Base-by-base conservation (phyloP, 768 basidiomycete species). In the Suillus clintonianus region DNA sequence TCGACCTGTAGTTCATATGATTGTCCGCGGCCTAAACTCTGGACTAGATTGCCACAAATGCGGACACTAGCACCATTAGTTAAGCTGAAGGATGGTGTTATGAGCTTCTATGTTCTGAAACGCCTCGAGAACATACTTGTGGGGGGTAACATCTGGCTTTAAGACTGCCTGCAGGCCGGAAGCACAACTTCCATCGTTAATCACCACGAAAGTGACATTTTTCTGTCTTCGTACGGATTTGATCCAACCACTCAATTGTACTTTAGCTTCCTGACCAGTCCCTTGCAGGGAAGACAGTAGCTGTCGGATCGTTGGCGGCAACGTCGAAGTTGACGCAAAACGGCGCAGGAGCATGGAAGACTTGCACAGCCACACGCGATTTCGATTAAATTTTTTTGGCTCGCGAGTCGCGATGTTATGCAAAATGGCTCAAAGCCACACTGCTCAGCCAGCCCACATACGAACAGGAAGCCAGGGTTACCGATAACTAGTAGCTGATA, bases 221-320 rank as follows among this genome's bases (percentile, higher is more conserved):
- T 97, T 97, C 78, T 97, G 94, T 47, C 87, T 85, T 47, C 95
- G 84, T 45, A 96, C 84, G 2, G 91, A 93, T 69, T 89, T 90
- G 62, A 98, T 82, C 93, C 94, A 97, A 59, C 92, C 95, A 48
- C 88, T 86, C 11, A 96, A 82, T 24, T 77, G 66, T 9, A 81
- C 69, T 13, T 70, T 66, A 24, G n/a, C 56, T 15, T 61, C 65
- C 41, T 36, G 62, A 22, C 62, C 62, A 15, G 62, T n/a, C 9
- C 45, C 19, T 22, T 53, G 58, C 22, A 64, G 63, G 7, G 69
- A 69, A 5, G 73, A 63, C 19, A 82, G 72, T 22, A 82, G 71
- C 68, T 82, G 80, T 58, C 78, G 76, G 22, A 76, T 78, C 17
- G 76, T 72, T 36, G 53, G 64, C 64, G 76, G 76, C 24, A 77